Evolutionary conservation across 2,329 filamentous ascomycete species (phyloP).

Genomic region (Anthostomella pinea): DNA sequence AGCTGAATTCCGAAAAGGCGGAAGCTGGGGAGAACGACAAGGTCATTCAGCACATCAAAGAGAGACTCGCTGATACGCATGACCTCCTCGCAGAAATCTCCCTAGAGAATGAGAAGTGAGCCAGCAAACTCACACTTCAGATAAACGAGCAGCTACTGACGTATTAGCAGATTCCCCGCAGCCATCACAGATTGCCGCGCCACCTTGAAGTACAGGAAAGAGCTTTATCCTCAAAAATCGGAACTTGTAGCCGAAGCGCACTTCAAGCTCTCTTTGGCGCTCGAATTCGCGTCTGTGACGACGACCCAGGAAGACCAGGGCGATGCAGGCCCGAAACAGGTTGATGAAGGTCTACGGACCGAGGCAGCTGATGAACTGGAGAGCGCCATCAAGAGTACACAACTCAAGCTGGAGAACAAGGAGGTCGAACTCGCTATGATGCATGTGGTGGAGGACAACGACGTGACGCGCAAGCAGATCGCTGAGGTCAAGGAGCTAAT

Average conservation of each 20-base stretch:
- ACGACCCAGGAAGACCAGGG: slow-evolving; percentile 51
- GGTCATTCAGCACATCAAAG: slow-evolving; percentile 63
- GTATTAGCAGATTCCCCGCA: slow-evolving; percentile 61
- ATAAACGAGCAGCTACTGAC: slow-evolving; percentile 18
- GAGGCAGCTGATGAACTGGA: slow-evolving; percentile 71
- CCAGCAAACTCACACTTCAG: too few species aligned
- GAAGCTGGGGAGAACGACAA: slow-evolving; percentile 39
- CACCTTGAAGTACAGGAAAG: slow-evolving; percentile 73
- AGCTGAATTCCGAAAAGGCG: slow-evolving; percentile 41
- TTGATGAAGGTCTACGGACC: slow-evolving; percentile 68
- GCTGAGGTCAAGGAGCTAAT: slow-evolving; percentile 75
- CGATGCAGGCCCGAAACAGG: slow-evolving; percentile 43
- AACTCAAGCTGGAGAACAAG: slow-evolving; percentile 67
- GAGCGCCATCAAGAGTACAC: slow-evolving; percentile 69
- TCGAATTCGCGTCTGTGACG: slow-evolving; percentile 87
- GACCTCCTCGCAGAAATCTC: slow-evolving; percentile 94
- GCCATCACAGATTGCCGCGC: slow-evolving; percentile 82
- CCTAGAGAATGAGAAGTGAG: slow-evolving; percentile 84
- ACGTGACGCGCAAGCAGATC: slow-evolving; percentile 60
- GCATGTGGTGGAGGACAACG: slow-evolving; percentile 65
- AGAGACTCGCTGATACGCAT: slow-evolving; percentile 87
- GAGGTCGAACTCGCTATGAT: slow-evolving; percentile 63
- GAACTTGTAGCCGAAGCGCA: slow-evolving; percentile 90
- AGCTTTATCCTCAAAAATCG: slow-evolving; percentile 76
- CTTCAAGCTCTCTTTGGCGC: slow-evolving; percentile 90